Conservation (phyloP, 768 basidiomycete species). For the Tricholoma furcatifolium region DNA sequence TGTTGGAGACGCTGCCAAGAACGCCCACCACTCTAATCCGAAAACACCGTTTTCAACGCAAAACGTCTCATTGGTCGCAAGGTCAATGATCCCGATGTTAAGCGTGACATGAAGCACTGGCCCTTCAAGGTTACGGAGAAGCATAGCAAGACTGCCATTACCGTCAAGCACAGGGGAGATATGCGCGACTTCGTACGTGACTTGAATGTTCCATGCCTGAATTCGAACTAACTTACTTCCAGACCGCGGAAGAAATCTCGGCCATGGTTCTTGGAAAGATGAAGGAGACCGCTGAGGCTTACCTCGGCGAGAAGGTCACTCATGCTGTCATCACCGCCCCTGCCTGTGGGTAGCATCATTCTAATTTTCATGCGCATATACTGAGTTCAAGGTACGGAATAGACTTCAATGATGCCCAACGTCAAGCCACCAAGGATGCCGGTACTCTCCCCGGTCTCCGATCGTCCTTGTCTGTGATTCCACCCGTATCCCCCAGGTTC, state of each 20-base stretch:
- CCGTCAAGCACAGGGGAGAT: slow-evolving; percentile 78
- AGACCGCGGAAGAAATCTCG: slow-evolving; percentile 93
- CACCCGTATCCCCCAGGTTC: slow-evolving; percentile 99
- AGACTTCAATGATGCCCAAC: slow-evolving; percentile 99
- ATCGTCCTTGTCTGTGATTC: slow-evolving; percentile 95
- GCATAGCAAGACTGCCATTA: slow-evolving; percentile 76
- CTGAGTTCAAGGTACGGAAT: slow-evolving; percentile 11
- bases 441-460: slow-evolving; percentile 92
- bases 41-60: slow-evolving; percentile 95
- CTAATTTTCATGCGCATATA: background rate
- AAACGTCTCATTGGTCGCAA: slow-evolving; percentile 93
- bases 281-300: slow-evolving; percentile 99
- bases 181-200: slow-evolving; percentile 76
- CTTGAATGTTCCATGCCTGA: background rate
- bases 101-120: slow-evolving; percentile 89
- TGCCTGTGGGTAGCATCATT: slow-evolving; percentile 59
- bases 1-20: slow-evolving; percentile 96
- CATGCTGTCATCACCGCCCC: slow-evolving; percentile 99
- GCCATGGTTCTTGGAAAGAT: slow-evolving; percentile 97
- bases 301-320: slow-evolving; percentile 93
- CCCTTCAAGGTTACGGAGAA: slow-evolving; percentile 83
- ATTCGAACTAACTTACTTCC: background rate
- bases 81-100: slow-evolving; percentile 75
- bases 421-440: slow-evolving; percentile 98
- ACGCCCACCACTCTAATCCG: slow-evolving; percentile 91